Evolutionary conservation across 106 monocot genomes (phyloP).

Genomic region (Acorus gramineus): DNA sequence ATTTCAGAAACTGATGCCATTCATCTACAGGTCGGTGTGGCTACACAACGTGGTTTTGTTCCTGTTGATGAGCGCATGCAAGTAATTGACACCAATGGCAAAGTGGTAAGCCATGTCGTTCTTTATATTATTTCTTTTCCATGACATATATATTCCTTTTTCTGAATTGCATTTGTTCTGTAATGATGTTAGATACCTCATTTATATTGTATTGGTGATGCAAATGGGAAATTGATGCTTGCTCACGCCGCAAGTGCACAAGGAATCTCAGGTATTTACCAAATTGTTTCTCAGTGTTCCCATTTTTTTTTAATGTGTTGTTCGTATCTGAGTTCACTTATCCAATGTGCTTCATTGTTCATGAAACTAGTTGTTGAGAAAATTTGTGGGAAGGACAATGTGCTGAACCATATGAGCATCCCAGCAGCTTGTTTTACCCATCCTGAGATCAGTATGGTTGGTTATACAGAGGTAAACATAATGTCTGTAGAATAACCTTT

Average conservation of each 20-base stretch:
- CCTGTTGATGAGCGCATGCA: slow-evolving; percentile 93
- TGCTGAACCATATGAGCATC: slow-evolving; percentile 93
- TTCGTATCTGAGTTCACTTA: background rate
- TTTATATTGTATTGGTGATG: slow-evolving; percentile 96
- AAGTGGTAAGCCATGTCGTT: slow-evolving; percentile 42
- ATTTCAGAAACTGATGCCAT: background rate
- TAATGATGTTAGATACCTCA: slow-evolving; percentile 53
- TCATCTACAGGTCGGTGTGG: slow-evolving; percentile 73
- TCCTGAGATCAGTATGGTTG: slow-evolving; percentile 97
- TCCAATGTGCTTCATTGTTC: background rate
- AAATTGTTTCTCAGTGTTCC: background rate
- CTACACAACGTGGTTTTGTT: slow-evolving; percentile 90
- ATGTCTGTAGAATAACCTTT: background rate
- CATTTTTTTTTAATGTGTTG: background rate
- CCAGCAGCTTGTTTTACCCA: slow-evolving; percentile 99
- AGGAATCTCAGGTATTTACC: slow-evolving; percentile 76
- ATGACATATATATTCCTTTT: too few relatives aligned
- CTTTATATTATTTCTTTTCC: background rate
- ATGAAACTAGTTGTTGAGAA: slow-evolving; percentile 67
- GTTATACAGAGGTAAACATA: slow-evolving; percentile 75
- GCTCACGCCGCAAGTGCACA: slow-evolving; percentile 99
- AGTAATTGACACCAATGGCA: slow-evolving; percentile 68
- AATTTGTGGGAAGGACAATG: slow-evolving; percentile 69
- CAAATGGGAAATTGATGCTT: slow-evolving; percentile 99
- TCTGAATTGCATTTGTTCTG: background rate